Percentiles rank a stretch among this genome's conserved stretches.
Conservation (phyloP, 495 filamentous ascomycete species). For the Penicillium simplicissimum region DNA sequence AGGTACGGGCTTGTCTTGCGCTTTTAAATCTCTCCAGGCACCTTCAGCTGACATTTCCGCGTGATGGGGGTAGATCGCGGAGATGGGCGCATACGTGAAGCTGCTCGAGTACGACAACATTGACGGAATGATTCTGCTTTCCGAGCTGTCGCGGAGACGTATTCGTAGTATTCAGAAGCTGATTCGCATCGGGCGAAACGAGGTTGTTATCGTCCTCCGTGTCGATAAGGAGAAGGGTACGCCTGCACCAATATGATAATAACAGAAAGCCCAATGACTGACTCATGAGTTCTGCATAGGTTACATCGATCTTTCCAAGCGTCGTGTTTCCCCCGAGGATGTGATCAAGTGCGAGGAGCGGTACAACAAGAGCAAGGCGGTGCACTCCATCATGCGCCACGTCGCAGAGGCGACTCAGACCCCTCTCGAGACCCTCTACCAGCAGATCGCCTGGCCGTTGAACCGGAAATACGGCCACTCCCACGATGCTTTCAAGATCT, state of each 20-base stretch:
- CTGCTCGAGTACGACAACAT: constrained; percentile 99
- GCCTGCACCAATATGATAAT: constrained; percentile 14
- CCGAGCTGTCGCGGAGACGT: constrained; percentile 92
- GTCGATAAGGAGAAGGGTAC: constrained; percentile 98
- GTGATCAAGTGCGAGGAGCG: constrained; percentile 97
- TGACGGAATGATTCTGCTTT: constrained; percentile 98
- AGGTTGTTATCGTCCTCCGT: constrained; percentile 95
- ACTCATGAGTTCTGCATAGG: constrained; percentile 49
- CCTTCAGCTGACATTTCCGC: constrained; percentile 8
- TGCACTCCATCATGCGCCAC: constrained; percentile 96
- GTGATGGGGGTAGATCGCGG: constrained; percentile 71
- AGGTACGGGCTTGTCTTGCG: constrained; percentile 54
- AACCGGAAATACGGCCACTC: constrained; percentile 97
- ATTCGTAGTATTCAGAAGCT: constrained; percentile 98
- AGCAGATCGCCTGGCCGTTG: constrained; percentile 93
- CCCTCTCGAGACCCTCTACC: constrained; percentile 89
- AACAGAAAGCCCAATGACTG: constrained; percentile 19
- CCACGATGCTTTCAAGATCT: constrained; percentile 97
- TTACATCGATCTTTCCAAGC: constrained; percentile 98
- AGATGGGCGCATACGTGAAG: constrained; percentile 99
- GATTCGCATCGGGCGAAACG: constrained; percentile 94
- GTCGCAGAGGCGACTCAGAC: constrained; percentile 95
- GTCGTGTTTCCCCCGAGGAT: constrained; percentile 94
- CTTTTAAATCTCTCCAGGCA: background rate
- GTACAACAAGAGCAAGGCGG: constrained; percentile 99